Conservation (phyloP, 2,329 filamentous ascomycete species). For the Aspergillus vadensis region DNA sequence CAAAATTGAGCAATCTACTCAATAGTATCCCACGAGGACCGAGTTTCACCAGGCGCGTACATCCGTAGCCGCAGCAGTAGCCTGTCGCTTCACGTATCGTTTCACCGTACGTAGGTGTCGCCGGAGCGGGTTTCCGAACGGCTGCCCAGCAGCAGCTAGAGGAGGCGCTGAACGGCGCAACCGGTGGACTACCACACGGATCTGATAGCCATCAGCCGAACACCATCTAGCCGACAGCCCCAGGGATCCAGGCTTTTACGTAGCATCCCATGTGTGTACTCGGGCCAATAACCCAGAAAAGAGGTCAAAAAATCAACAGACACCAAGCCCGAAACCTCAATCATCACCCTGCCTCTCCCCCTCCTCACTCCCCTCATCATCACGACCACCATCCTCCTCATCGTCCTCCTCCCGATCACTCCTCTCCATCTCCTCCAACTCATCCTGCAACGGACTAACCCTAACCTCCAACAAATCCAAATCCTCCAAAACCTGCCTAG, state of each 20-base stretch:
- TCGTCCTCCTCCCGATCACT: constrained; percentile 31
- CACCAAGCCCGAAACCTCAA: constrained; percentile 21
- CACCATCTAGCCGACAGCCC: too few species aligned
- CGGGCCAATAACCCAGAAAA: background rate
- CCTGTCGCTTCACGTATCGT: too few species aligned
- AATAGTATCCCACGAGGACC: background rate
- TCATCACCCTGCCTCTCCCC: constrained; percentile 23
- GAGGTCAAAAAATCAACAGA: background rate
- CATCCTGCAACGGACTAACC: constrained; percentile 77
- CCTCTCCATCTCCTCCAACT: constrained; percentile 49
- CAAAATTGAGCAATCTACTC: background rate
- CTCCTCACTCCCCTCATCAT: constrained; percentile 21
- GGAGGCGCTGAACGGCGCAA: too few species aligned
- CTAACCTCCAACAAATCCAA: constrained; percentile 83
- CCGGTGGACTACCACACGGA: too few species aligned
- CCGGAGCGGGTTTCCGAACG: too few species aligned
- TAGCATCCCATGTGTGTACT: too few species aligned
- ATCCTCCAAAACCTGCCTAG: constrained; percentile 80
- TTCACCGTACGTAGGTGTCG: too few species aligned
- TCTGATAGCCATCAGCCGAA: too few species aligned
- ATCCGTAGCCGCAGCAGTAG: too few species aligned
- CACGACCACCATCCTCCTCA: constrained; percentile 5
- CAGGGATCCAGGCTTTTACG: too few species aligned
- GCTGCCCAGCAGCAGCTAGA: too few species aligned
- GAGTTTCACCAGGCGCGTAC: background rate